These are phyloP conservation scores for Madurella mycetomatis DNA, from an alignment of 2,329 filamentous ascomycete species.

Conservation along the genomic window DNA sequence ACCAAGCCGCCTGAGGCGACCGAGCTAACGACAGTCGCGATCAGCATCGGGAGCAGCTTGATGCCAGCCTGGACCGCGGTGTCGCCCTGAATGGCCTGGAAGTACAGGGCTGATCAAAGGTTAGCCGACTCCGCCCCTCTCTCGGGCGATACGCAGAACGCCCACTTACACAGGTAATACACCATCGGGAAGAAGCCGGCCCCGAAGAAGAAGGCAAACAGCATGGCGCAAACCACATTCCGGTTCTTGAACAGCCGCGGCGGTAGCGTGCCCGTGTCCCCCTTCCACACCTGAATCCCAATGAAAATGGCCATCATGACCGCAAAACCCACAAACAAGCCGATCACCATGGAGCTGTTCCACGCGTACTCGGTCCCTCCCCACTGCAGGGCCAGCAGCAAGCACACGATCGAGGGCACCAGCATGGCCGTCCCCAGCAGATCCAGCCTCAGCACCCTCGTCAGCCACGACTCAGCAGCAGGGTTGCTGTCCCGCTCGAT, in stretches of 20 bases:
- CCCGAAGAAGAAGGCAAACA: conserved; percentile 47
- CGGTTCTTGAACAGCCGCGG: conserved; percentile 46
- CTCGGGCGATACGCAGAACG: background rate
- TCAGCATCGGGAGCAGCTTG: conserved; percentile 50
- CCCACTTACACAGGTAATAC: conserved; percentile 46
- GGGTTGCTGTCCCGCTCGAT: conserved; percentile 32
- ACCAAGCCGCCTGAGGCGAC: conserved; percentile 23
- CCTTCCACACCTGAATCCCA: conserved; percentile 41
- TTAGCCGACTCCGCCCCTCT: background rate
- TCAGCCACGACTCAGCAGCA: conserved; percentile 30
- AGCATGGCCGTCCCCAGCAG: conserved; percentile 46
- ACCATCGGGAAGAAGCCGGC: conserved; percentile 50
- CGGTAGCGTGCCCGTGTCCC: conserved; percentile 47
- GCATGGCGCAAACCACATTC: conserved; percentile 34
- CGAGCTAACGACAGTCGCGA: conserved; percentile 47
- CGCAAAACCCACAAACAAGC: conserved; percentile 47
- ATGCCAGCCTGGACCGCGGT: conserved; percentile 51
- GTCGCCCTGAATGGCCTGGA: conserved; percentile 51
- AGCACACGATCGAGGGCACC: conserved; percentile 48
- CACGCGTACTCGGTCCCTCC: conserved; percentile 51
- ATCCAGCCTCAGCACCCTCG: conserved; percentile 45
- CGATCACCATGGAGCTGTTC: conserved; percentile 45
- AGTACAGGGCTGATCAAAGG: conserved; percentile 41
- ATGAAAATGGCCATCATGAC: conserved; percentile 45
- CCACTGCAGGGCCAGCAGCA: conserved; percentile 55